Percentiles rank a stretch among this genome's conserved stretches.
phyloP scores from a whole-genome alignment of 306 rosid genomes.

The Trifolium fragiferum region DNA sequence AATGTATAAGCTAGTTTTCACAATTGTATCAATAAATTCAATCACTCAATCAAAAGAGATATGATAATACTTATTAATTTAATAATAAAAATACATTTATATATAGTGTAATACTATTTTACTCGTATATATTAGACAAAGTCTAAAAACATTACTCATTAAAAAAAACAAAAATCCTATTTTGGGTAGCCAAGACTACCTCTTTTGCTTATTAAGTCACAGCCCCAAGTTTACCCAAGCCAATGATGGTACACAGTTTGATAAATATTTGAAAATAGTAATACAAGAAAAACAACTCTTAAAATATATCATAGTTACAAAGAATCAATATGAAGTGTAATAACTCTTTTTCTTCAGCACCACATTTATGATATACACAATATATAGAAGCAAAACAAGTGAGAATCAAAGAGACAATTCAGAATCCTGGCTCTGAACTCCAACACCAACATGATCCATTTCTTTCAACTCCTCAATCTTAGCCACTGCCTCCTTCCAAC shows the following conservation, averaged over 20 bases:
- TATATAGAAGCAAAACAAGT: neutral
- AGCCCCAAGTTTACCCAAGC: neutral
- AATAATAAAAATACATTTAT: too few species aligned
- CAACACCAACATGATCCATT: slow-evolving; percentile 53
- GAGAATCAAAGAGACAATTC: neutral
- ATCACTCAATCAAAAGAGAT: too few species aligned
- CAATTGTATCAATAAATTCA: too few species aligned
- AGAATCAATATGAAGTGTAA: neutral
- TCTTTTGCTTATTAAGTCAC: too few species aligned
- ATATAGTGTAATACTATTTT: too few species aligned
- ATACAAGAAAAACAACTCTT: neutral
- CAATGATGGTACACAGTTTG: neutral
- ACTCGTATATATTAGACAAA: too few species aligned
- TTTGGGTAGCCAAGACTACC: too few species aligned
- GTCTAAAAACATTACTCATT: neutral
- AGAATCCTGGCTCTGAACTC: neutral
- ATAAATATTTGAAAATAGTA: neutral
- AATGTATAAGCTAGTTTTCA: too few species aligned
- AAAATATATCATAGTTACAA: neutral
- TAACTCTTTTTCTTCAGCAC: neutral
- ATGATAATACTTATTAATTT: too few species aligned
- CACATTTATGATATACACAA: neutral
- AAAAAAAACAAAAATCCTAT: too few species aligned
- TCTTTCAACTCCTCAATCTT: slow-evolving; percentile 68
- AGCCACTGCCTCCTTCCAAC: slow-evolving; percentile 61